Conservation (phyloP, 2,329 filamentous ascomycete species). For the Penicillium palitans region DNA sequence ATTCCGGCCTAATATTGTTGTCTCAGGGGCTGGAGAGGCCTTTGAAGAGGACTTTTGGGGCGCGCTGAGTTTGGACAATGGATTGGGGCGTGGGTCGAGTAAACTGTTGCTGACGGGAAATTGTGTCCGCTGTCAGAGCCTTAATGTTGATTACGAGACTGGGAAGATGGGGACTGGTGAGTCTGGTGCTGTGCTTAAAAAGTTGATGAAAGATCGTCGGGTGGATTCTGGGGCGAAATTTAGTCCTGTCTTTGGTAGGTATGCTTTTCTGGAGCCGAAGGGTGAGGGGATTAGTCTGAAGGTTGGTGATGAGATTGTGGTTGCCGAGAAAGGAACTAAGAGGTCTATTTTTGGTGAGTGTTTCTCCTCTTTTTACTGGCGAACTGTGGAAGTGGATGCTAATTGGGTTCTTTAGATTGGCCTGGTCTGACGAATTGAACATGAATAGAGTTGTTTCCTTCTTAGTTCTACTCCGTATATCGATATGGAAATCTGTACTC, state of each 20-base stretch:
- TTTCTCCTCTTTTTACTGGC: neutral
- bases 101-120: conserved; percentile 65
- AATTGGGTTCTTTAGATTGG: conserved; percentile 32
- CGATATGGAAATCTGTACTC: neutral
- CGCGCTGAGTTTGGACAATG: conserved; percentile 51
- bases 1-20: conserved; percentile 72
- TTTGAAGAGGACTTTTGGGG: conserved; percentile 76
- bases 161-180: conserved; percentile 60
- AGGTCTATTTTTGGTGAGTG: conserved; percentile 57
- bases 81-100: conserved; percentile 12
- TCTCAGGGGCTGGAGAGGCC: conserved; percentile 56
- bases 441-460: too few species aligned
- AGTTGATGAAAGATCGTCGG: conserved; percentile 67
- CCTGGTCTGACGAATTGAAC: conserved; percentile 33
- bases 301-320: conserved; percentile 58
- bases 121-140: conserved; percentile 66
- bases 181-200: conserved; percentile 64
- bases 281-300: conserved; percentile 44
- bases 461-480: neutral
- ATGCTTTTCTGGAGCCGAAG: conserved; percentile 59
- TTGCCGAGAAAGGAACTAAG: conserved; percentile 53
- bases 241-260: conserved; percentile 71
- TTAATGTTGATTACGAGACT: conserved; percentile 71
- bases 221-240: conserved; percentile 69
- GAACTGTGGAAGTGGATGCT: conserved; percentile 8